phyloP scores from a whole-genome alignment of 257 asterid species.

The Salvia rosmarinus region DNA sequence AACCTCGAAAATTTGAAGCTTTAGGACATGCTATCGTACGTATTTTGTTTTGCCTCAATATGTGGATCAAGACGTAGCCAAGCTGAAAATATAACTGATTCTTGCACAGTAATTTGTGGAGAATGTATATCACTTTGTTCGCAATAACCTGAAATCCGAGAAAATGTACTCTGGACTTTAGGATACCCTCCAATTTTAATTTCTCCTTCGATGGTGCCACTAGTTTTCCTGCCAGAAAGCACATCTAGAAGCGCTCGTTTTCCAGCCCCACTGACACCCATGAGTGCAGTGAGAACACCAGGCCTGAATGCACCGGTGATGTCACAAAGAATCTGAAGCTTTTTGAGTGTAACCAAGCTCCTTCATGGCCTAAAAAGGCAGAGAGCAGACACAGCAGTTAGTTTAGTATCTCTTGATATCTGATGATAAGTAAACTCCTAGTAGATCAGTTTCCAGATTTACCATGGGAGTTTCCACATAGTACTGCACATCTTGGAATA shows the following conservation, averaged over 20 bases:
- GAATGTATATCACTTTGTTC: conserved; percentile 65
- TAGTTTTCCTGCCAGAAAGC: conserved; percentile 61
- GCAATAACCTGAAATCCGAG: conserved; percentile 58
- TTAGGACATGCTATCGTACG: conserved; percentile 34
- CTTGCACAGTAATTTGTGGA: conserved; percentile 57
- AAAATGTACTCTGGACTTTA: conserved; percentile 57
- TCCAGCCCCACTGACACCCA: conserved; percentile 77
- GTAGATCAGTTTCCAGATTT: conserved; percentile 18
- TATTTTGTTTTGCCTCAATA: conserved; percentile 46
- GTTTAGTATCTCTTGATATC: conserved; percentile 13
- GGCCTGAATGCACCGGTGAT: conserved; percentile 56
- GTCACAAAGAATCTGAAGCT: conserved; percentile 49
- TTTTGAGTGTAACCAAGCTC: conserved; percentile 46
- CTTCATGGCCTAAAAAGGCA: conserved; percentile 47
- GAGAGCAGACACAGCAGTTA: neutral
- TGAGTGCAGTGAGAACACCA: conserved; percentile 59
- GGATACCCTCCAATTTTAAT: conserved; percentile 59
- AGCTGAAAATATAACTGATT: conserved; percentile 60
- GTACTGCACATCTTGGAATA: conserved; percentile 58
- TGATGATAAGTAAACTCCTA: neutral
- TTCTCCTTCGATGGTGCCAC: conserved; percentile 55
- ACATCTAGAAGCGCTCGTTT: conserved; percentile 65
- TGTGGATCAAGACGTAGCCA: conserved; percentile 55
- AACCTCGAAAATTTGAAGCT: conserved; percentile 7
- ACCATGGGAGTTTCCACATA: conserved; percentile 57